Evolutionary conservation across 805 yeast genomes (phyloP).

Genomic region (Clavispora fructus): DNA sequence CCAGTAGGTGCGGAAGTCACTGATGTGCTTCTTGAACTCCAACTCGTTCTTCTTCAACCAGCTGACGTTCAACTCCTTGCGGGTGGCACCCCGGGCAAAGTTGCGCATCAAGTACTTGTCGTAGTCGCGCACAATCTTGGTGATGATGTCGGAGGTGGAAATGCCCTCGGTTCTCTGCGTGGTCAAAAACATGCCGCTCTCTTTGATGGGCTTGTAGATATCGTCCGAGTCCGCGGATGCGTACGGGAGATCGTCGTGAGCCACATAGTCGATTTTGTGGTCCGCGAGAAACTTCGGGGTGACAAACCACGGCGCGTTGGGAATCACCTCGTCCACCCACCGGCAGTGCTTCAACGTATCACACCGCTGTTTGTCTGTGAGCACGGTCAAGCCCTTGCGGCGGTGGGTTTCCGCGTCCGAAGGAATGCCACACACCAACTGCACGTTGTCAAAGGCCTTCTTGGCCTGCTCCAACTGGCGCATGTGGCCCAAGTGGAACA

Average conservation of each 20-base stretch:
- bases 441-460: conserved; percentile 79
- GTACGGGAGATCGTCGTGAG: conserved; percentile 96
- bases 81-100: conserved; percentile 94
- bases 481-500: conserved; percentile 97
- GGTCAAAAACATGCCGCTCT: conserved; percentile 82
- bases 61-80: conserved; percentile 92
- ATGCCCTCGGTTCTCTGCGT: conserved; percentile 97
- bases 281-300: conserved; percentile 71
- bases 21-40: conserved; percentile 86
- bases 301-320: conserved; percentile 94
- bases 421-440: conserved; percentile 87
- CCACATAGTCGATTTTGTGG: conserved; percentile 90
- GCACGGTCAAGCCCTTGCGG: conserved; percentile 87
- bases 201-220: conserved; percentile 88
- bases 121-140: conserved; percentile 90
- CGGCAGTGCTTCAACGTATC: conserved; percentile 90
- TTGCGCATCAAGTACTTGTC: conserved; percentile 96
- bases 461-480: conserved; percentile 95
- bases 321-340: conserved; percentile 97
- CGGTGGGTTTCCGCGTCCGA: conserved; percentile 87
- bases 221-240: conserved; percentile 87
- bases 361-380: conserved; percentile 80
- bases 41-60: conserved; percentile 97
- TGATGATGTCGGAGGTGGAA: conserved; percentile 92
- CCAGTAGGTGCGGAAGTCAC: conserved; percentile 83